Base-by-base conservation (phyloP, 1,284 basidiomycete genomes). In the Rhodotorula sp. region DNA sequence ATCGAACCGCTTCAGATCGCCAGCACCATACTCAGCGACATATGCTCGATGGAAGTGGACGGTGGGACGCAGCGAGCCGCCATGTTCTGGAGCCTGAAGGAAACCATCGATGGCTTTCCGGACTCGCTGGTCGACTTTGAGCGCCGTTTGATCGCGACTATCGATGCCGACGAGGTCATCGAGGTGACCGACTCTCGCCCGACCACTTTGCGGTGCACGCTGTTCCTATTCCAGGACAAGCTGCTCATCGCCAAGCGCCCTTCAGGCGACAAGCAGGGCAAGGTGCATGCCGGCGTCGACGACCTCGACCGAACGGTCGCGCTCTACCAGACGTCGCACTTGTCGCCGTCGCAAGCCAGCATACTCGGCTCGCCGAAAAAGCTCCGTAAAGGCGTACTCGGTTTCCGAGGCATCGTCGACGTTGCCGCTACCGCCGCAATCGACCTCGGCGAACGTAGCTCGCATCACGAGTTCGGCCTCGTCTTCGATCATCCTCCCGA, bases 181-280 rank as follows among this genome's bases (percentile, higher is more conserved):
- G 50, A 72, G 26, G 56, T 70, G n/a, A 57, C 71, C 64, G 70
- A 76, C 58, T 57, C 49, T 26, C 69, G n/a, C 73, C 81, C 5
- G 80, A 80, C 62, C 78, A 80, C 80, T 8, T 84, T 98, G 16
- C 90, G 92, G 77, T 95, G 92, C 80, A 92, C 91, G 1, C 83
- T 99, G 49, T 92, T 99, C 80, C 84, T 99, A 55, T 99, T 99
- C 79, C 91, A 95, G 77, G 97, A 99, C 82, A 92, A 93, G 78
- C 83, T 99, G 45, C 86, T 97, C 79, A 88, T 99, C 71, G 90
- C 89, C 64, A 98, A 98, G 82, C 87, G 97, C 45, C 89, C 91
- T 3, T 85, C 86, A 14, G 86, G 86, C 57, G 85, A 87, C 5
- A 89, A 89, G 78, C 86, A 88, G 56, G 94, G 91, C 0, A 85